Percentiles rank a stretch among this genome's conserved stretches.
Evolutionary conservation across 306 rosid genomes (phyloP).

Genomic region (Cucumis hystrix): DNA sequence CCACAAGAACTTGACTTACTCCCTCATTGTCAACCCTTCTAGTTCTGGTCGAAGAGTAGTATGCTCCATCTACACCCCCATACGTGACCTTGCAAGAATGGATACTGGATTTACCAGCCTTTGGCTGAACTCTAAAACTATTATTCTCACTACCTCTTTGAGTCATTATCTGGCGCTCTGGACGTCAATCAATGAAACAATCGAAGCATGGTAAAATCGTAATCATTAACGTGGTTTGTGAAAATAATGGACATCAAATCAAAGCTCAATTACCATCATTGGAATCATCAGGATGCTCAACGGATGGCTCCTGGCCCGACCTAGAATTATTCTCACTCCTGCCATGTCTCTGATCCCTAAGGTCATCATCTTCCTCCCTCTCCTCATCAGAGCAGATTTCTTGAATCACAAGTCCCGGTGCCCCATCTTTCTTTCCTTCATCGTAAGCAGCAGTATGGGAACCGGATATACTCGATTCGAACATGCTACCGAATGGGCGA

Average conservation of each 20-base stretch:
- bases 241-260: not conserved
- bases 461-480: conserved; percentile 15
- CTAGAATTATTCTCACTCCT: not conserved
- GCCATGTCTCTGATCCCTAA: conserved; percentile 11
- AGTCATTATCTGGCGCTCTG: conserved; percentile 22
- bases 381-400: conserved; percentile 62
- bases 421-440: conserved; percentile 16
- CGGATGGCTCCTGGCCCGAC: conserved; percentile 45
- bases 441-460: conserved; percentile 15
- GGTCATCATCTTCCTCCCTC: conserved; percentile 14
- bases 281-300: conserved; percentile 70
- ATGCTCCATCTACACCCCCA: conserved; percentile 86
- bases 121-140: conserved; percentile 13
- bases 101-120: conserved; percentile 14
- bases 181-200: conserved; percentile 2
- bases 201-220: not conserved
- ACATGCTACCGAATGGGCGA: conserved; percentile 34
- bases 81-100: conserved; percentile 61
- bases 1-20: conserved; percentile 26
- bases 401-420: conserved; percentile 38
- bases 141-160: conserved; percentile 3
- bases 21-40: conserved; percentile 50
- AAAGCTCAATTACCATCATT: conserved; percentile 28
- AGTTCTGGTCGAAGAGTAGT: conserved; percentile 53
- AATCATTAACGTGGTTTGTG: not conserved